Evolutionary conservation across 192 early-diverging fungal genomes (phyloP).

Genomic region (Entophlyctis helioformis): DNA sequence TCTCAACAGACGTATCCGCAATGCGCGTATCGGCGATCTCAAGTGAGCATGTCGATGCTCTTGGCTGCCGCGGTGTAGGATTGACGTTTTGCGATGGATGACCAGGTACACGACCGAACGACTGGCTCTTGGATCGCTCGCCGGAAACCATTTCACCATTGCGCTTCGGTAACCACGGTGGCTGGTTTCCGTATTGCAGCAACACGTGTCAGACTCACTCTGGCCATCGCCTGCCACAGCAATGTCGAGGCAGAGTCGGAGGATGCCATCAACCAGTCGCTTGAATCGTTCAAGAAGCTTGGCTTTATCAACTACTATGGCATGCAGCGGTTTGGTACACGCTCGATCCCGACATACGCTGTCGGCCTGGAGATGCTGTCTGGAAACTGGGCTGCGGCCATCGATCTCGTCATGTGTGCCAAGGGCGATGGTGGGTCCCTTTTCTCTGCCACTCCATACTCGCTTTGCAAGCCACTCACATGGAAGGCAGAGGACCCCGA

Average conservation of each 20-base stretch:
- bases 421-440: conserved; percentile 52
- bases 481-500: conserved; percentile 45
- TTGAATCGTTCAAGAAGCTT: conserved; percentile 49
- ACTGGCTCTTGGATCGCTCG: conserved; percentile 72
- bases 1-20: conserved; percentile 39
- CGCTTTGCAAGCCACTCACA: neutral
- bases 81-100: neutral
- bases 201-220: too few relatives aligned
- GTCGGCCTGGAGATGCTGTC: conserved; percentile 67
- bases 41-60: conserved; percentile 17
- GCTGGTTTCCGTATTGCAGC: too few relatives aligned
- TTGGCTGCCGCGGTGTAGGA: conserved; percentile 4
- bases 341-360: conserved; percentile 63
- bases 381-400: conserved; percentile 56
- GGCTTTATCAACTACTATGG: conserved; percentile 99
- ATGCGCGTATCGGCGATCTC: conserved; percentile 69
- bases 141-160: conserved; percentile 85
- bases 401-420: conserved; percentile 72
- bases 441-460: too few relatives aligned
- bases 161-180: conserved; percentile 48
- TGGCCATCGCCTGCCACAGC: neutral
- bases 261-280: conserved; percentile 27
- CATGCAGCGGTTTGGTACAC: conserved; percentile 95
- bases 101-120: conserved; percentile 42
- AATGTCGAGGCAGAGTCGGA: conserved; percentile 6